Evolutionary conservation across 371 early-diverging fungal genomes (phyloP), one percentile per base, ranked within the genome.

Genomic region (Chytridiales sp.): DNA sequence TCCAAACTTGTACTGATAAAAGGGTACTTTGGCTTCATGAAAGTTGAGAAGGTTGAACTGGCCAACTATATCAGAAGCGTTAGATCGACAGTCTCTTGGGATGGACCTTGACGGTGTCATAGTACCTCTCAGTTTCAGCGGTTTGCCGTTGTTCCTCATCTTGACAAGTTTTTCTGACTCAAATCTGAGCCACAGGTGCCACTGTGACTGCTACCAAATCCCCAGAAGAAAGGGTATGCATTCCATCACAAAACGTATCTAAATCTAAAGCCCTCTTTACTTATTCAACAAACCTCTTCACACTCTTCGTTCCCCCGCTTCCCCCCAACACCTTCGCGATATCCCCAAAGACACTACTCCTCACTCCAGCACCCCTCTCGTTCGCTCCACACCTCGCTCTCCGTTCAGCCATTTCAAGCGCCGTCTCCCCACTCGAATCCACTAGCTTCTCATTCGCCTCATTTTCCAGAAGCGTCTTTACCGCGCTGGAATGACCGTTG

Each of bases 281-380:
- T 42, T 55, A 21, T 29, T 27, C n/a, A 4, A 42, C 8, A 47
- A 35, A 70, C 52, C 54, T 40, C 8, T 32, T 17, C 8, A 70
- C 67, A 31, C 35, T 58, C 34, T 56, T 61, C 3, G 72, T 71
- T 40, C 53, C 32, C 3, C 72, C 72, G 22, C 64, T 57, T 0
- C 72, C 72, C 21, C 72, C 72, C 59, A 72, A 29, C 26, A 66
- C 3, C 51, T 54, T 60, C 19, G 72, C 68, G 38, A 72, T 68
- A 30, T 62, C 72, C 1, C 63, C 72, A 60, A 67, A 72, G 34
- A 72, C 72, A 47, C 64, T 68, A 19, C 62, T 43, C 3, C 63
- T 49, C 2, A 62, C 54, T 1, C 72, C 68, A 4, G 39, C 67
- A 15, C 62, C 68, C 8, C 72, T 46, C 46, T 56, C 68, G 19